Percentiles rank a stretch among this genome's conserved stretches.
Evolutionary conservation across 371 early-diverging fungal genomes (phyloP).

Genomic region (Catenaria anguillulae): DNA sequence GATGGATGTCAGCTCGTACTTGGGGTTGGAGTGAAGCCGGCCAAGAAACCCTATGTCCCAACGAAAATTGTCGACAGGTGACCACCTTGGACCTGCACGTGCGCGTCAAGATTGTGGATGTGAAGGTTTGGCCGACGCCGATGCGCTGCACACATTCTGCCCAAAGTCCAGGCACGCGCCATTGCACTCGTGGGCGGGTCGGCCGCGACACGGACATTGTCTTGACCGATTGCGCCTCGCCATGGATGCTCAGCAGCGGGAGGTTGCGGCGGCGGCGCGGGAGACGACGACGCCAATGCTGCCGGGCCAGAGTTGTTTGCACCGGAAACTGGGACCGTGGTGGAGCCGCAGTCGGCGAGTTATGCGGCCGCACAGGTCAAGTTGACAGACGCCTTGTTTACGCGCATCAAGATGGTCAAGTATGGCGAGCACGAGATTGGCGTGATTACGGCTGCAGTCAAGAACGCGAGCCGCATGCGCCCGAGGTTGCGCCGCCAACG

Average conservation of each 20-base stretch:
- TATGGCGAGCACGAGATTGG: constrained; percentile 10
- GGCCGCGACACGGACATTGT: constrained; percentile 45
- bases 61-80: constrained; percentile 53
- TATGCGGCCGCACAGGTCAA: constrained; percentile 61
- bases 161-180: constrained; percentile 67
- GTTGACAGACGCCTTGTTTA: constrained; percentile 73
- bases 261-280: no score
- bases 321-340: constrained; percentile 49
- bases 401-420: constrained; percentile 8
- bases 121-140: constrained; percentile 74
- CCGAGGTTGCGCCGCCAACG: no score
- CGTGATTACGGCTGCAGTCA: neutral
- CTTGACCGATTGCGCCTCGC: no score
- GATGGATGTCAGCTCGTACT: constrained; percentile 12
- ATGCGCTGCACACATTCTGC: constrained; percentile 68
- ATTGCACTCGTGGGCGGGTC: constrained; percentile 39
- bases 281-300: no score
- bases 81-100: constrained; percentile 48
- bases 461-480: no score
- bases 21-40: no score
- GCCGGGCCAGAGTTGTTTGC: neutral
- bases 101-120: constrained; percentile 62
- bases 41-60: no score
- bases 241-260: no score
- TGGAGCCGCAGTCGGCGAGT: constrained; percentile 73